Evolutionary conservation across 352 stramenopile genomes (phyloP), one percentile per base, ranked within the genome.

Genomic region (Phytopythium mirpurense): DNA sequence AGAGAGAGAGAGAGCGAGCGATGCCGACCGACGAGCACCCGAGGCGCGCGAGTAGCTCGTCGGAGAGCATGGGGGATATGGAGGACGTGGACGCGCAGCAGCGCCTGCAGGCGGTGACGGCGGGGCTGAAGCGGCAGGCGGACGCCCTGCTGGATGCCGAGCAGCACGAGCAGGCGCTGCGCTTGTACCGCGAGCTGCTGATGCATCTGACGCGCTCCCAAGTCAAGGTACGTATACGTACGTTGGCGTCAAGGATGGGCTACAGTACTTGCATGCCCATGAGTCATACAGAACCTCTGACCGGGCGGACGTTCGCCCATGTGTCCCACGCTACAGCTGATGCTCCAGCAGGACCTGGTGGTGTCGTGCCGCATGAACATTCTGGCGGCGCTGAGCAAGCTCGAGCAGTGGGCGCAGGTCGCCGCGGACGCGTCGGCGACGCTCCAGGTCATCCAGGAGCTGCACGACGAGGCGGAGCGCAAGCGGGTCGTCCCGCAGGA

Each of bases 351-450:
- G 31, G 68, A 88, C 23, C 48, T 87, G 43, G 78, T 86, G 23
- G 54, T 90, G 35, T 87, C 79, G 37, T 90, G 79, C 48, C 74
- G 62, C 41, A 86, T 88, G 74, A 90, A 90, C 41, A 60, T 81
- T 18, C 62, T 88, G 5, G 74, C 67, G 8, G 68, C 63, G 23
- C 68, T 86, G 55, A 77, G 66, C 63, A 84, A 87, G 54, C 61
- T 79, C 38, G 65, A 80, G 29, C 62, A 78, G 23, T 90, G 79
- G 79, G 47, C 42, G 35, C 60, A 64, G 6, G 60, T 90, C 34
- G 65, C 74, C 12, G 36, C 57, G 6, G 76, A 90, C 45, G 70
- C 65, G 15, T 58, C 63, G 23, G 63, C 74, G 52, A 72, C 81
- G 40, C 58, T 86, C 61, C 50, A 31, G 15, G 70, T 85, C 54